Percentiles rank a stretch among this genome's conserved stretches.
Evolutionary conservation across 2,329 filamentous ascomycete genomes (phyloP).

Genomic region (Aspergillus arachidicola): DNA sequence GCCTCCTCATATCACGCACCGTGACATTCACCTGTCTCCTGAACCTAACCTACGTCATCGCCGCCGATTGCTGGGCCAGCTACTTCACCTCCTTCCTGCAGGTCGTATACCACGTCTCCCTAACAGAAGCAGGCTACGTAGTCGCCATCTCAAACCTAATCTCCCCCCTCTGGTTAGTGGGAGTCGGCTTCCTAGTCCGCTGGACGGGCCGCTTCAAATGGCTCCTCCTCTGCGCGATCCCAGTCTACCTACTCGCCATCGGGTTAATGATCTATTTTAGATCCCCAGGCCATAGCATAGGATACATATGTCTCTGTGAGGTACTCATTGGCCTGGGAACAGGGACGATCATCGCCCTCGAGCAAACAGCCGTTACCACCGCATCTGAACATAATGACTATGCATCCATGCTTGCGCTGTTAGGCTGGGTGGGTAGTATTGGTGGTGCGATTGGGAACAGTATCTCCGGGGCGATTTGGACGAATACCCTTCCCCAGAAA

Average conservation of each 20-base stretch:
- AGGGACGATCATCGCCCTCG: constrained; percentile 54
- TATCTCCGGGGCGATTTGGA: constrained; percentile 37
- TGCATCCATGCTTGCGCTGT: constrained; percentile 54
- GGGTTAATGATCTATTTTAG: constrained; percentile 58
- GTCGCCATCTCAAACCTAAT: constrained; percentile 56
- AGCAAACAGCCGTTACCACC: constrained; percentile 57
- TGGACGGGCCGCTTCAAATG: constrained; percentile 54
- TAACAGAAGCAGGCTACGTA: constrained; percentile 37
- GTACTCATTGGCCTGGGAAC: constrained; percentile 57
- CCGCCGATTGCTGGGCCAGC: constrained; percentile 26
- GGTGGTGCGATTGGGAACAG: constrained; percentile 35
- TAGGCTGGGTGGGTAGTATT: constrained; percentile 31
- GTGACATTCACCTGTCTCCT: constrained; percentile 29
- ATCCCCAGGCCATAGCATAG: constrained; percentile 46
- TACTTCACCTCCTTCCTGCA: constrained; percentile 40
- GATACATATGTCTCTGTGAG: constrained; percentile 56
- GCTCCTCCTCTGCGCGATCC: constrained; percentile 50
- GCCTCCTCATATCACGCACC: constrained; percentile 45
- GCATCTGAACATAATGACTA: constrained; percentile 55
- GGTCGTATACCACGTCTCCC: constrained; percentile 34
- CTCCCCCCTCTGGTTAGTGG: constrained; percentile 58
- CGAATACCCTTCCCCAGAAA: constrained; percentile 31
- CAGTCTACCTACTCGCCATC: constrained; percentile 51
- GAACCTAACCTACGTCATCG: constrained; percentile 23
- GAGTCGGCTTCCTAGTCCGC: constrained; percentile 54